Percentiles rank a stretch among this genome's conserved stretches.
These are phyloP conservation scores for Haematococcus sp. DNA, from an alignment of 139 green algal genomes.

Conservation along the genomic window DNA sequence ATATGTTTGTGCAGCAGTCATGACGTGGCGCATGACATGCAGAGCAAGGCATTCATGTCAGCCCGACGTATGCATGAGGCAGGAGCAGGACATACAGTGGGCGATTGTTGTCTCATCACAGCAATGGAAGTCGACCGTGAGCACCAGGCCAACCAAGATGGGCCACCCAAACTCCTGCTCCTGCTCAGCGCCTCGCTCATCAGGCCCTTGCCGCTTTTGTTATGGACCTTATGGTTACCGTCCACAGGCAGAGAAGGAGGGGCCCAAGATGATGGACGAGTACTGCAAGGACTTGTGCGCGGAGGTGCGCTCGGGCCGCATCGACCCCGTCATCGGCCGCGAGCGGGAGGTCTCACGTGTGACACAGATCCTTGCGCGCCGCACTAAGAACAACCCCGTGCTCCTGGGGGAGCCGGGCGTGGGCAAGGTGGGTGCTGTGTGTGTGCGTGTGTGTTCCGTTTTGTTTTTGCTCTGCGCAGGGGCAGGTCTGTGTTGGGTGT, in stretches of 20 bases:
- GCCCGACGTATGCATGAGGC: too few species aligned
- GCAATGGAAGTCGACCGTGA: too few species aligned
- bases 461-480: too few species aligned
- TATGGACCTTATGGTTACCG: too few species aligned
- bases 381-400: conserved; percentile 96
- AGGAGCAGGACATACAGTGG: too few species aligned
- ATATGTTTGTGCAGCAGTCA: too few species aligned
- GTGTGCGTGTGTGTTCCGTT: not conserved
- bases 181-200: not conserved
- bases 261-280: conserved; percentile 69
- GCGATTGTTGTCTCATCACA: too few species aligned
- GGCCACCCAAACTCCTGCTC: too few species aligned
- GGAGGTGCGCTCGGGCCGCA: conserved; percentile 62
- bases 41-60: too few species aligned
- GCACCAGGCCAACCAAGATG: too few species aligned
- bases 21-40: too few species aligned
- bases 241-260: conserved; percentile 30
- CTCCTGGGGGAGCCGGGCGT: conserved; percentile 92
- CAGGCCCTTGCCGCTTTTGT: not conserved
- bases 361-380: conserved; percentile 88
- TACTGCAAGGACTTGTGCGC: conserved; percentile 90
- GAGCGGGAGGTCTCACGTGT: conserved; percentile 84
- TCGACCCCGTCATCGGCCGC: conserved; percentile 85
- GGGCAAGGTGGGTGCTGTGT: conserved; percentile 7
- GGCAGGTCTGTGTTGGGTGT: too few species aligned